Evolutionary conservation across 2,329 filamentous ascomycete species (phyloP).

Genomic region (Diaporthe helianthi): DNA sequence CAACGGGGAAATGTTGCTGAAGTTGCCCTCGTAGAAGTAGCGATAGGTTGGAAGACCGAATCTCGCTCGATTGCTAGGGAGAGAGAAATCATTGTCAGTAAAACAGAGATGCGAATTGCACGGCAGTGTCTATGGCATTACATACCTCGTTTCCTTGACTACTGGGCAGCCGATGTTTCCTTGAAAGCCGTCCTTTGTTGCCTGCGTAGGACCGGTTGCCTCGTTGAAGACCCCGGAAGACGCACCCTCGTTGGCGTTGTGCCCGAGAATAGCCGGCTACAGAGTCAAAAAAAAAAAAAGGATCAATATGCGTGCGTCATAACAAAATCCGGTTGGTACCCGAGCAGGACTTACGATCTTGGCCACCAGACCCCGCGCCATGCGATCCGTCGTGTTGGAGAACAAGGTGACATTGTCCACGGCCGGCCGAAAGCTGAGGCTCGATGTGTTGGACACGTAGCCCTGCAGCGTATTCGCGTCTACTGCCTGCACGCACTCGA

Average conservation of each 20-base stretch:
- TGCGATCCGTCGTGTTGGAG: constrained; percentile 43
- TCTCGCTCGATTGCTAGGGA: neutral
- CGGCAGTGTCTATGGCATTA: too few relatives aligned
- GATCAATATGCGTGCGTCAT: neutral
- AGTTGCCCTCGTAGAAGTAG: constrained; percentile 38
- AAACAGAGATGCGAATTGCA: fast-evolving
- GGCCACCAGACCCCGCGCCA: constrained; percentile 40
- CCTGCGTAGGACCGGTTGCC: neutral
- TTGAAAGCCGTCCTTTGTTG: constrained; percentile 4
- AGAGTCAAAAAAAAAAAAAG: neutral
- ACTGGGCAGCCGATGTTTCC: constrained; percentile 6
- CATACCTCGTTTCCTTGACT: neutral
- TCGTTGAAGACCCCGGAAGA: neutral
- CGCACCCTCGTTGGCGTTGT: constrained; percentile 38
- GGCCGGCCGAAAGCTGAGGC: constrained; percentile 43
- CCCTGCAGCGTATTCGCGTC: constrained; percentile 44
- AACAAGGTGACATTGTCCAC: constrained; percentile 44
- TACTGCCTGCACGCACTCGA: constrained; percentile 49
- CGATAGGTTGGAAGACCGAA: constrained; percentile 28
- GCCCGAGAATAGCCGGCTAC: constrained; percentile 39
- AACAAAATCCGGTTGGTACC: fast-evolving
- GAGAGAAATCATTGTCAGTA: neutral
- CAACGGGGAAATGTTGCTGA: constrained; percentile 36
- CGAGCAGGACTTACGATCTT: constrained; percentile 38
- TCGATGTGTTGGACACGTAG: constrained; percentile 41